Base-by-base conservation (phyloP, 768 basidiomycete genomes). In the Panus rudis region DNA sequence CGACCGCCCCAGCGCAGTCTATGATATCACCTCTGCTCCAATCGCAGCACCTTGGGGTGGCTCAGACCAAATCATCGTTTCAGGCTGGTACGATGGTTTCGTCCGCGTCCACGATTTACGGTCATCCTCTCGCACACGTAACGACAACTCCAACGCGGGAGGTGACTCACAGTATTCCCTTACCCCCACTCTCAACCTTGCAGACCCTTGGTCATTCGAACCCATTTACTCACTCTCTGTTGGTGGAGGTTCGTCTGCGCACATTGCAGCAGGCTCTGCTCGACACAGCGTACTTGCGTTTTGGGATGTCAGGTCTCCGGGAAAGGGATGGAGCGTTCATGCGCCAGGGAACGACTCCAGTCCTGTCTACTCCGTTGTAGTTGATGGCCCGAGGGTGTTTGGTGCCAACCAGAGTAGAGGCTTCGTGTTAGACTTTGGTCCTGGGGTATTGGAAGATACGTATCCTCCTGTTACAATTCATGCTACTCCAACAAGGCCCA, bases 11-110 rank as follows among this genome's bases (percentile, higher is more conserved):
- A 54, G 78, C 25, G 84, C 87, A 1, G 88, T 88, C 8, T 90
- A 89, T 63, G 82, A 75, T 32, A 75, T 92, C 57, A 65, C 76
- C 6, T 67, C 65, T 20, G 75, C 76, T 6, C 80, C 84, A 1
- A 67, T 70, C 0, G 69, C 75, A 21, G 79, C 80, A 17, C 76
- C 80, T 1, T 79, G 81, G 72, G 86, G 87, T 3, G 63, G 73
- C 2, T 83, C 84, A 3, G 77, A 83, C 14, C 72, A 86, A 53
- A 73, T 87, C 16, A 43, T 92, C 19, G 70, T 87, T 27, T 82
- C 84, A 1, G 89, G 86, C 1, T 90, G 88, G 86, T 91, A 78
- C 59, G 85, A 92, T 56, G 82, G 88, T 10, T 59, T 70, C 37
- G 81, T 87, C 25, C 72, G 76, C 27, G 71, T 86, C 39, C 80